These are phyloP conservation scores for Nyssa sinensis DNA, from an alignment of 148 eudicot genomes.

Conservation along the genomic window DNA sequence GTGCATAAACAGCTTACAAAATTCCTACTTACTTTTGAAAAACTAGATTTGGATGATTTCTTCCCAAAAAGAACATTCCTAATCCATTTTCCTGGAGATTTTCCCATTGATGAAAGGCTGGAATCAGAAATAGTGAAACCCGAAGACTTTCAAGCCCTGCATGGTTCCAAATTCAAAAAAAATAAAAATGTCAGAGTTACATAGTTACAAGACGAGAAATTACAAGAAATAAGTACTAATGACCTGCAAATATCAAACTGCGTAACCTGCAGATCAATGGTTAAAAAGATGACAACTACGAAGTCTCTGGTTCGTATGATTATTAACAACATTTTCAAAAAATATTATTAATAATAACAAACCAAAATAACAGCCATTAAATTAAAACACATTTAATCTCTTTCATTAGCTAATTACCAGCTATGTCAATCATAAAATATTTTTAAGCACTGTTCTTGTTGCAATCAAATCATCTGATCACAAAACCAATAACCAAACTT, in stretches of 20 bases:
- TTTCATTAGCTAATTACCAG: too few species aligned
- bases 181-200: not conserved
- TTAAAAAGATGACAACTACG: not conserved
- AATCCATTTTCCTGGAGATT: constrained; percentile 97
- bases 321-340: not conserved
- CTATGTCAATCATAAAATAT: too few species aligned
- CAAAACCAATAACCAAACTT: too few species aligned
- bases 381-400: not conserved
- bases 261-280: not conserved
- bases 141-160: constrained; percentile 33
- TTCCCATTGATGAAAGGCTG: constrained; percentile 59
- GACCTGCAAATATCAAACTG: not conserved
- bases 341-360: not conserved
- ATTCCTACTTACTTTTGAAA: constrained; percentile 50
- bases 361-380: too few species aligned
- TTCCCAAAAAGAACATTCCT: constrained; percentile 82
- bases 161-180: constrained; percentile 7
- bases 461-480: too few species aligned
- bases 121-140: constrained; percentile 17
- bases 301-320: not conserved
- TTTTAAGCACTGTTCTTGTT: too few species aligned
- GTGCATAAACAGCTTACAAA: constrained; percentile 8
- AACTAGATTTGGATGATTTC: constrained; percentile 66
- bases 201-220: not conserved
- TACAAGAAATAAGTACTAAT: not conserved